Evolutionary conservation across 2,329 filamentous ascomycete genomes (phyloP).

Genomic region (Claviceps arundinis): DNA sequence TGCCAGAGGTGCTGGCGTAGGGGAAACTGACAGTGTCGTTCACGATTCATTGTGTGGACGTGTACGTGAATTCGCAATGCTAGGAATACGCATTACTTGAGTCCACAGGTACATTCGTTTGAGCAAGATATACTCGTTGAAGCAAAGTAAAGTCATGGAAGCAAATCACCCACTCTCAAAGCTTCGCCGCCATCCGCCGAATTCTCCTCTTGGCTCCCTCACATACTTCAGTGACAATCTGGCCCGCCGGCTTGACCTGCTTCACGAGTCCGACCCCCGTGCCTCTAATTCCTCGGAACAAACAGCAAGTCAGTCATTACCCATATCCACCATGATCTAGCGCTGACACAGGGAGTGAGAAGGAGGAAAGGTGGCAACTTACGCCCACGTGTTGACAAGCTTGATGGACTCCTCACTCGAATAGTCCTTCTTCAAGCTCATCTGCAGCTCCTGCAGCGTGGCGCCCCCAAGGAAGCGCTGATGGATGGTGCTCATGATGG

Average conservation of each 20-base stretch:
- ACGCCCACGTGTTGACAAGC: slow-evolving; percentile 25
- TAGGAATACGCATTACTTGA: too few relatives aligned
- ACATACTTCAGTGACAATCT: slow-evolving; percentile 29
- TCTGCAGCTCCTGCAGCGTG: slow-evolving; percentile 28
- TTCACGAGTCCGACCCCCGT: slow-evolving; percentile 32
- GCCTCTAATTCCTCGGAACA: slow-evolving; percentile 12
- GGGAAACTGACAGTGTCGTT: too few relatives aligned
- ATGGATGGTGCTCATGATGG: slow-evolving; percentile 26
- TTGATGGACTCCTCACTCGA: slow-evolving; percentile 18
- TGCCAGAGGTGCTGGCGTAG: too few relatives aligned
- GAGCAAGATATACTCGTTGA: too few relatives aligned
- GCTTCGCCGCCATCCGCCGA: slow-evolving; percentile 12
- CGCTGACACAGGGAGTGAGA: neutral
- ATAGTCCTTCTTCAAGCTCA: slow-evolving; percentile 24
- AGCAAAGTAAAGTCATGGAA: too few relatives aligned
- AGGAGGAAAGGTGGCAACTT: slow-evolving; percentile 11
- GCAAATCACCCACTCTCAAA: neutral
- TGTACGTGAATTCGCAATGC: too few relatives aligned
- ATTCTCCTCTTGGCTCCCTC: slow-evolving; percentile 24
- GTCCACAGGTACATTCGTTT: too few relatives aligned
- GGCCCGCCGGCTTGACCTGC: slow-evolving; percentile 24
- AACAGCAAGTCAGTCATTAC: neutral
- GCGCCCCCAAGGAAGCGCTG: slow-evolving; percentile 25
- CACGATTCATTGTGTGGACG: too few relatives aligned
- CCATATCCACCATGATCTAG: neutral